phyloP scores from a whole-genome alignment of 768 basidiomycete genomes.

The Dendrothele bispora region DNA sequence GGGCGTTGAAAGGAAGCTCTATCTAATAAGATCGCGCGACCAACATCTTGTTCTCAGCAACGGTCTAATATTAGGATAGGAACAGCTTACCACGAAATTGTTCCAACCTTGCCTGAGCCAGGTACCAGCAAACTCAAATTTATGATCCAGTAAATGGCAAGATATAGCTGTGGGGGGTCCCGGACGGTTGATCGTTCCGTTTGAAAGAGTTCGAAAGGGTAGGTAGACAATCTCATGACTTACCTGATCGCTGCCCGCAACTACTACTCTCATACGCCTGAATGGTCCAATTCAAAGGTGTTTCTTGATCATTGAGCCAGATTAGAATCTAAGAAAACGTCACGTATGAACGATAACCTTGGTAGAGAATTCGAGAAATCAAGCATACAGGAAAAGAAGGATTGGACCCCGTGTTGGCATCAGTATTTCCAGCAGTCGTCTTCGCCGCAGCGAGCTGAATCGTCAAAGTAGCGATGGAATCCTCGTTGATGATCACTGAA shows the following conservation, averaged over 20 bases:
- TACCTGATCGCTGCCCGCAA: slow-evolving; percentile 25
- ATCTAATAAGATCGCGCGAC: slow-evolving; percentile 3
- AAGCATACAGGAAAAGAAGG: slow-evolving; percentile 9
- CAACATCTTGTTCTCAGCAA: background rate
- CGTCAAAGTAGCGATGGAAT: slow-evolving; percentile 20
- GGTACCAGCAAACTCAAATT: slow-evolving; percentile 21
- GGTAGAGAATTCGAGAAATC: background rate
- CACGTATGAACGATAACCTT: background rate
- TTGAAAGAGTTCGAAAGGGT: background rate
- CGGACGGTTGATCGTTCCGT: background rate
- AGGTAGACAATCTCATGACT: background rate
- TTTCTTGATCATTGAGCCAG: slow-evolving; percentile 1
- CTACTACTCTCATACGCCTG: slow-evolving; percentile 22
- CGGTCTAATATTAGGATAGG: background rate
- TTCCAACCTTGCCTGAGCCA: slow-evolving; percentile 21
- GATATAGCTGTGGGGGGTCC: slow-evolving; percentile 18
- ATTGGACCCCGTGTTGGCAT: slow-evolving; percentile 7
- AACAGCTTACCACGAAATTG: slow-evolving; percentile 16
- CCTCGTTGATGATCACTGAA: background rate
- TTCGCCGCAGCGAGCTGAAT: slow-evolving; percentile 25
- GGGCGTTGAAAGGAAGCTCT: slow-evolving; percentile 14
- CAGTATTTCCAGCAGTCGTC: slow-evolving; percentile 27
- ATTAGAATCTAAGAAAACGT: background rate
- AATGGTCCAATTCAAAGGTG: slow-evolving; percentile 6
- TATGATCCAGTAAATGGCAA: slow-evolving; percentile 17